Conservation (phyloP, 2,329 filamentous ascomycete genomes). For the Claviceps pazoutovae region DNA sequence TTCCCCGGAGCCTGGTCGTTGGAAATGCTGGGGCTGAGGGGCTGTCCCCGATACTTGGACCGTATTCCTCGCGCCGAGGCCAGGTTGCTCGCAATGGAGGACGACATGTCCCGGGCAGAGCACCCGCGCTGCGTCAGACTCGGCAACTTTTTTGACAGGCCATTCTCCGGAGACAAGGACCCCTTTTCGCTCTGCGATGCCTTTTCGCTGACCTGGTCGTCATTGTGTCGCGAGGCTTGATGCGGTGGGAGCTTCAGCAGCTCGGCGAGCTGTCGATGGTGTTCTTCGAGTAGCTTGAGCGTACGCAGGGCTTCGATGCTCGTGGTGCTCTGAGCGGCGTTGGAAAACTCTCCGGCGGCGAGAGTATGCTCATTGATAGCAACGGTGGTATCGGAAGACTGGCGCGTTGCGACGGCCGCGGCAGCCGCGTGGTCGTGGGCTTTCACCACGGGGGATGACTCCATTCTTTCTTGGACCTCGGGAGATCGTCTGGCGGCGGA, state of each 20-base stretch:
- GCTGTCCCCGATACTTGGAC: conserved; percentile 48
- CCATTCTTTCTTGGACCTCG: conserved; percentile 14
- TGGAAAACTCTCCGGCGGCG: conserved; percentile 78
- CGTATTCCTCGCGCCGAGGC: conserved; percentile 74
- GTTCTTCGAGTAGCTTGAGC: conserved; percentile 69
- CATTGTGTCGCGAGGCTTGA: conserved; percentile 20
- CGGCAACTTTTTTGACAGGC: conserved; percentile 12
- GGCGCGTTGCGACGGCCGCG: conserved; percentile 63
- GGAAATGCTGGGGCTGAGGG: conserved; percentile 58
- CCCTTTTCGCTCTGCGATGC: conserved; percentile 15
- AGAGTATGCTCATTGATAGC: conserved; percentile 80
- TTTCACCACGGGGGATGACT: conserved; percentile 32
- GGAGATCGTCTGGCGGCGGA: too few relatives aligned
- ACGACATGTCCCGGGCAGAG: conserved; percentile 54
- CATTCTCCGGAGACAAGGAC: background rate
- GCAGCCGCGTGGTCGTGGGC: conserved; percentile 83
- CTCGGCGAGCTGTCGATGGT: conserved; percentile 72
- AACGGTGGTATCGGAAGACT: conserved; percentile 61
- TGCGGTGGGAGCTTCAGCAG: conserved; percentile 58
- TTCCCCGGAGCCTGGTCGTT: conserved; percentile 61
- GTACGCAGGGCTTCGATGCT: conserved; percentile 66
- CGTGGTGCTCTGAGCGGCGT: conserved; percentile 59
- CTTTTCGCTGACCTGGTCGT: conserved; percentile 11
- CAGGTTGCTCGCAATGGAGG: conserved; percentile 78
- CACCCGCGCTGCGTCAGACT: conserved; percentile 29